A percentile compares a stretch with the other conserved stretches of the same genome.
These are phyloP conservation scores for Paxillus involutus DNA, from an alignment of 768 basidiomycete genomes.

Conservation along the genomic window DNA sequence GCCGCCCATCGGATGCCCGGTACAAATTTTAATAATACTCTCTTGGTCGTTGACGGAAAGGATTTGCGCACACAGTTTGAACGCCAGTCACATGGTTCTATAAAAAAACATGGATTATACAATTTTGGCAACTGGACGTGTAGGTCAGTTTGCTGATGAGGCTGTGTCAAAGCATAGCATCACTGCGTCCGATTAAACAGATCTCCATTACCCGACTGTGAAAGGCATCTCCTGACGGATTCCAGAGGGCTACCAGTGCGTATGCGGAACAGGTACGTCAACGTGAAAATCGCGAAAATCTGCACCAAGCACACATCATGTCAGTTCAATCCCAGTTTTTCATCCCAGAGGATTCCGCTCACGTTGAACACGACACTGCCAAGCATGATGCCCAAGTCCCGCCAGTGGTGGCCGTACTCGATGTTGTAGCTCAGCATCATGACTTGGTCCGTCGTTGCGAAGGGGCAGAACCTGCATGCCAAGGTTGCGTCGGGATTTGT, in stretches of 20 bases:
- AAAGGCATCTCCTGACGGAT: neutral
- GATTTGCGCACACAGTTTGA: too few relatives aligned
- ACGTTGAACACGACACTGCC: slow-evolving; percentile 53
- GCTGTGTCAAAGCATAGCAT: too few relatives aligned
- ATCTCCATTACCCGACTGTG: neutral
- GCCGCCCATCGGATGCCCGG: too few relatives aligned
- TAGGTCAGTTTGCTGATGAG: too few relatives aligned
- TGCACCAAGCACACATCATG: neutral
- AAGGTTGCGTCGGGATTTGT: slow-evolving; percentile 50
- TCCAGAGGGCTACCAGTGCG: slow-evolving; percentile 11
- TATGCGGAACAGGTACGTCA: slow-evolving; percentile 31
- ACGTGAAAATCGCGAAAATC: slow-evolving; percentile 21
- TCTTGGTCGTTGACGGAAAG: too few relatives aligned
- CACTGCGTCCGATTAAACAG: too few relatives aligned
- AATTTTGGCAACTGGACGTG: too few relatives aligned
- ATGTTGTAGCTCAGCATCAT: slow-evolving; percentile 50
- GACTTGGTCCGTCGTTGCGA: slow-evolving; percentile 49
- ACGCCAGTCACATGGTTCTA: too few relatives aligned
- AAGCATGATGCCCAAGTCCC: slow-evolving; percentile 52
- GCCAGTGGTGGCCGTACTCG: slow-evolving; percentile 52
- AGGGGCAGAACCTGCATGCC: slow-evolving; percentile 58
- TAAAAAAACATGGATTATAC: too few relatives aligned
- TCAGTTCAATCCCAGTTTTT: neutral
- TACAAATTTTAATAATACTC: too few relatives aligned
- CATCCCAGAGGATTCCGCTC: slow-evolving; percentile 18